Base-by-base conservation (phyloP, 2,329 filamentous ascomycete species). In the Conoideocrella luteorostrata region DNA sequence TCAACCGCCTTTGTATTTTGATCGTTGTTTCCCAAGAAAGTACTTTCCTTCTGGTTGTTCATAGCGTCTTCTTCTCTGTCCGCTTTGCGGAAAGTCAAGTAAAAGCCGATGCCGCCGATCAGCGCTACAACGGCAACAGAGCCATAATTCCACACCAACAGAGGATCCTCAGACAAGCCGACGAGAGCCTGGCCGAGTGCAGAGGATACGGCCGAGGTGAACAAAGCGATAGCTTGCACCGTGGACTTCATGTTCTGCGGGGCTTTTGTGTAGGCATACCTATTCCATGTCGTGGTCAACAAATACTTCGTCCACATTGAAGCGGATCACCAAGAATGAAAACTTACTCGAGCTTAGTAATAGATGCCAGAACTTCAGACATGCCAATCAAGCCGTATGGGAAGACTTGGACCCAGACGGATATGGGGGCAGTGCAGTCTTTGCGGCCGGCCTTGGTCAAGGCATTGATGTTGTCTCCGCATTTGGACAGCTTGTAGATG, bases 231-330 rank as follows among this genome's bases (percentile, higher is more conserved):
- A 9, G 78, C 77, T 52, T 74, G 72, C n/a, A 89, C 80, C 44
- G 88, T 72, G 21, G 80, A 83, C 5, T 83, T 75, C 84, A 89
- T 89, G 65, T 86, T 88, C 57, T 74, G 75, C 7, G 85, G 86
- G 0, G 84, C 83, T 62, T 88, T 88, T 56, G 82, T 83, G 65
- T 80, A 88, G 18, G 85, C 84, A 52, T 86, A 88, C 15, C 36
- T 38, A 7, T 24, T 17, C 15, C 23, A n/a, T n/a, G n/a, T n/a
- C n/a, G n/a, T n/a, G n/a, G n/a, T n/a, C n/a, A n/a, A n/a, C n/a
- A n/a, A n/a, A n/a, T n/a, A n/a, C n/a, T n/a, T n/a, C n/a, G n/a
- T n/a, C n/a, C n/a, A n/a, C n/a, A n/a, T n/a, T n/a, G n/a, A n/a
- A n/a, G n/a, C n/a, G n/a, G n/a, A n/a, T n/a, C n/a, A n/a, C n/a